A percentile compares a stretch with the other conserved stretches of the same genome.
phyloP scores from a whole-genome alignment of 2,329 filamentous ascomycete genomes.

The Ustilaginoidea virens region DNA sequence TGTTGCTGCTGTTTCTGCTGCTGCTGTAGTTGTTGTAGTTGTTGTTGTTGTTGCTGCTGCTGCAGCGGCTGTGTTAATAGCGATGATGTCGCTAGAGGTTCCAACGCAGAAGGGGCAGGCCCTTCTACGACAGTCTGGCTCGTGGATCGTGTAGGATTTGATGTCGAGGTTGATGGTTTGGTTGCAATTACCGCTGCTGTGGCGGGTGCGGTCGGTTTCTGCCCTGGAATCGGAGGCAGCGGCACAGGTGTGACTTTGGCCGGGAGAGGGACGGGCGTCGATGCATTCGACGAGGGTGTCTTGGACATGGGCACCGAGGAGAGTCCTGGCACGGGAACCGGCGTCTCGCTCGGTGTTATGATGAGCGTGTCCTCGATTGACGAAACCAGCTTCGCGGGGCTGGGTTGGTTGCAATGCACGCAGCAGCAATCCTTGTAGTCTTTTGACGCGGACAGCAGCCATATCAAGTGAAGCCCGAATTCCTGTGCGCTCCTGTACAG shows the following conservation, averaged over 20 bases:
- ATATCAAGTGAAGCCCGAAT: conserved; percentile 35
- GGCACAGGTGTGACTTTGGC: conserved; percentile 22
- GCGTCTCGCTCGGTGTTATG: conserved; percentile 6
- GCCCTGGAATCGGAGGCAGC: conserved; percentile 19
- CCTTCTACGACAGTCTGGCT: conserved; percentile 9
- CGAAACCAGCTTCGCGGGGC: conserved; percentile 9
- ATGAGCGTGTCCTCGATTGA: conserved; percentile 13
- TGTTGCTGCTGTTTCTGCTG: conserved; percentile 8
- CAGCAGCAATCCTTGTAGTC: conserved; percentile 36
- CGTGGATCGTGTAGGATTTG: conserved; percentile 7
- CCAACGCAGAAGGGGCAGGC: conserved; percentile 4
- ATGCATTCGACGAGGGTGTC: conserved; percentile 2
- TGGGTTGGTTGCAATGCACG: conserved; percentile 27
- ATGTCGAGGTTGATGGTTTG: conserved; percentile 1
- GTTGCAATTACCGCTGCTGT: not conserved
- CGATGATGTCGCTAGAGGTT: conserved; percentile 2
- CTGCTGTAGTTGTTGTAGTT: conserved; percentile 4
- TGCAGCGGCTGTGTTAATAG: conserved; percentile 3
- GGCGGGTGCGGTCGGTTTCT: conserved; percentile 17
- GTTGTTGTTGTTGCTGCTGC: not conserved
- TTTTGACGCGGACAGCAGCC: conserved; percentile 31
- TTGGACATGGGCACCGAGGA: conserved; percentile 2
- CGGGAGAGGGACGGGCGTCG: conserved; percentile 5
- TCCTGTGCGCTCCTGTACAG: conserved; percentile 37
- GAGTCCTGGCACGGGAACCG: conserved; percentile 6